Evolutionary conservation across 352 stramenopile species (phyloP).

Genomic region (Phytophthora pseudosyringae): DNA sequence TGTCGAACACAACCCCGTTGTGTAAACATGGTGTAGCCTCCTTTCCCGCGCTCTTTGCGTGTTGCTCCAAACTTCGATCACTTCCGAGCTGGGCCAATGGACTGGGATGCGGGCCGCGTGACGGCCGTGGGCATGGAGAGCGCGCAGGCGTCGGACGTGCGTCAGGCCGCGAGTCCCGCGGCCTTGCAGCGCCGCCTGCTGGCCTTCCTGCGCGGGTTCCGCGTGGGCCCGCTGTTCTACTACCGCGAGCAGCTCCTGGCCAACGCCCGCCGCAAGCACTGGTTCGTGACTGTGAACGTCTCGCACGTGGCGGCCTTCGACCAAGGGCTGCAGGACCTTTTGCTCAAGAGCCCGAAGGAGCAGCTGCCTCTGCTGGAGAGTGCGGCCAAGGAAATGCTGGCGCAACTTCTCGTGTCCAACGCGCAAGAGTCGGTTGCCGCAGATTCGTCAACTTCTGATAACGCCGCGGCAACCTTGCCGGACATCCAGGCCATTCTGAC

Average conservation of each 20-base stretch:
- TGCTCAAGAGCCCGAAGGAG: slow-evolving; percentile 88
- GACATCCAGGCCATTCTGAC: slow-evolving; percentile 87
- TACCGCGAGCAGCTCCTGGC: slow-evolving; percentile 91
- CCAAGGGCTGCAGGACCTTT: slow-evolving; percentile 82
- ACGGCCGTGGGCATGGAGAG: slow-evolving; percentile 84
- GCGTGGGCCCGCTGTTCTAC: slow-evolving; percentile 84
- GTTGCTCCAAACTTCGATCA: slow-evolving; percentile 7
- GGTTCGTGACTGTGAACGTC: slow-evolving; percentile 85
- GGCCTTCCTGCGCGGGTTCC: slow-evolving; percentile 91
- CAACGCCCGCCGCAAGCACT: slow-evolving; percentile 78
- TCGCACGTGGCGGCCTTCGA: slow-evolving; percentile 89
- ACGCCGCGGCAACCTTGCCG: slow-evolving; percentile 38
- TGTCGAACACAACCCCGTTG: slow-evolving; percentile 4
- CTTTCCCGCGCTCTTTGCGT: slow-evolving; percentile 15
- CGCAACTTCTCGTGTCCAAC: slow-evolving; percentile 61
- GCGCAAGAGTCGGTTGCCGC: slow-evolving; percentile 28
- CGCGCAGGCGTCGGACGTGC: slow-evolving; percentile 56
- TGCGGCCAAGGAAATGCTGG: slow-evolving; percentile 82
- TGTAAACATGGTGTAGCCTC: background rate
- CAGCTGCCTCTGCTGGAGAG: slow-evolving; percentile 86
- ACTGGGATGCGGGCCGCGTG: slow-evolving; percentile 84
- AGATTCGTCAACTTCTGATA: slow-evolving; percentile 17
- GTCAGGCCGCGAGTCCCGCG: slow-evolving; percentile 54
- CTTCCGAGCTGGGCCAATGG: slow-evolving; percentile 46
- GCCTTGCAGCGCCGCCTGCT: slow-evolving; percentile 70